A percentile compares a stretch with the other conserved stretches of the same genome.
These are phyloP conservation scores for Backusella australiensis DNA, from an alignment of 192 early-diverging fungal genomes.

Conservation along the genomic window DNA sequence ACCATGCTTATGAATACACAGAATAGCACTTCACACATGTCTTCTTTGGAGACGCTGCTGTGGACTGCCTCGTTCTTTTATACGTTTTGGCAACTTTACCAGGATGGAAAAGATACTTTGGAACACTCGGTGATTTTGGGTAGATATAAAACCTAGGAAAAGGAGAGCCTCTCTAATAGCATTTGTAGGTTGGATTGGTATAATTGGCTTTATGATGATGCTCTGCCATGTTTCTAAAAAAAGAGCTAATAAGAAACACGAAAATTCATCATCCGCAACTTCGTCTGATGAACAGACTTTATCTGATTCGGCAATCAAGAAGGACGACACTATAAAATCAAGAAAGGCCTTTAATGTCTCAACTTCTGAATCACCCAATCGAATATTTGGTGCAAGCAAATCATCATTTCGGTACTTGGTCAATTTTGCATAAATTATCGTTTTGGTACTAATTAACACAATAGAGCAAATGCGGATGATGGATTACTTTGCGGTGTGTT, in stretches of 20 bases:
- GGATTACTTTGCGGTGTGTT: conserved; percentile 52
- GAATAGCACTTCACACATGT: background rate
- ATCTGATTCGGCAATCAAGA: background rate
- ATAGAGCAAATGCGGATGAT: conserved; percentile 54
- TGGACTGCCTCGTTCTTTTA: conserved; percentile 13
- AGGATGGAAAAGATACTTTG: background rate
- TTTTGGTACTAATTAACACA: background rate
- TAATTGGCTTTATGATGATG: background rate
- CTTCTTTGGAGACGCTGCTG: background rate
- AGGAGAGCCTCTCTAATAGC: background rate
- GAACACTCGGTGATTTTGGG: conserved; percentile 3
- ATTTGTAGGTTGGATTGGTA: conserved; percentile 6
- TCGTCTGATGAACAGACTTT: conserved; percentile 19
- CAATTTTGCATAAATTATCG: background rate
- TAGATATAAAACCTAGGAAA: background rate
- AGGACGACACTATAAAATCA: background rate
- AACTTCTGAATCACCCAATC: background rate
- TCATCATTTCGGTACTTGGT: conserved; percentile 14
- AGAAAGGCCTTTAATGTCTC: background rate
- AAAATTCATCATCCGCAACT: conserved; percentile 8
- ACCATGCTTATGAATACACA: background rate
- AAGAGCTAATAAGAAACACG: background rate
- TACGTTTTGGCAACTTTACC: conserved; percentile 6
- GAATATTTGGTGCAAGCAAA: conserved; percentile 27
- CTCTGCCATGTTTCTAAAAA: conserved; percentile 3